Evolutionary conservation across 2,329 filamentous ascomycete species (phyloP), one percentile per base, ranked within the genome.

Genomic region (Helminthosporium solani): DNA sequence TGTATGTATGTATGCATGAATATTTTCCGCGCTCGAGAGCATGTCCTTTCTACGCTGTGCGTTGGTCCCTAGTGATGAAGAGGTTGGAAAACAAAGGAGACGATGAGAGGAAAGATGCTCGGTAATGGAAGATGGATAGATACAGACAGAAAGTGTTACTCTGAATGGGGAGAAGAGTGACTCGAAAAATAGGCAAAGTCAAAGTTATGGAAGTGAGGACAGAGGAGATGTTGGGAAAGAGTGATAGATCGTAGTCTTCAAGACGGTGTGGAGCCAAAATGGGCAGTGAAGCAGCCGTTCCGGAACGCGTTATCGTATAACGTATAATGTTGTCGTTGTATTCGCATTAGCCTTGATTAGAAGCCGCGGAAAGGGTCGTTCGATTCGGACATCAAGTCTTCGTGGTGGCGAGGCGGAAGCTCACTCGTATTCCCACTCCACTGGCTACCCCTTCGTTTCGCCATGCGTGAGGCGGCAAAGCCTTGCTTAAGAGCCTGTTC

Each of bases 301-400:
- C 23, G 23, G 23, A 25, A 25, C 9, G 23, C 23, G 23, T 31
- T 16, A 38, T 36, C 16, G 16, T 36, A 20, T 16, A 36, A 20
- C 28, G 20, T 34, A 23, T 33, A 23, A 18, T 23, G 21, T 35
- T 11, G 35, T 33, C 43, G 18, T 46, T 49, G 28, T 44, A 46
- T 14, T 12, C 9, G 14, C 12, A 50, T 25, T 25, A 30, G 21
- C 33, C 19, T 50, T 40, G 39, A 50, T 43, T 56, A 70, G 53
- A 70, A 70, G 40, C 64, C 64, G 33, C 63, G 63, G 56, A 70
- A 70, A 19, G 64, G 64, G 59, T 70, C 66, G 41, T 60, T 62
- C 21, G 53, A 47, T 40, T 66, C 64, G 16, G 44, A 42, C 42
- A 50, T 42, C 42, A 66, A 63, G 33, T 70, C 64, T 18, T 68